Base-by-base conservation (phyloP, 2,329 filamentous ascomycete genomes). In the Penicillium italicum region DNA sequence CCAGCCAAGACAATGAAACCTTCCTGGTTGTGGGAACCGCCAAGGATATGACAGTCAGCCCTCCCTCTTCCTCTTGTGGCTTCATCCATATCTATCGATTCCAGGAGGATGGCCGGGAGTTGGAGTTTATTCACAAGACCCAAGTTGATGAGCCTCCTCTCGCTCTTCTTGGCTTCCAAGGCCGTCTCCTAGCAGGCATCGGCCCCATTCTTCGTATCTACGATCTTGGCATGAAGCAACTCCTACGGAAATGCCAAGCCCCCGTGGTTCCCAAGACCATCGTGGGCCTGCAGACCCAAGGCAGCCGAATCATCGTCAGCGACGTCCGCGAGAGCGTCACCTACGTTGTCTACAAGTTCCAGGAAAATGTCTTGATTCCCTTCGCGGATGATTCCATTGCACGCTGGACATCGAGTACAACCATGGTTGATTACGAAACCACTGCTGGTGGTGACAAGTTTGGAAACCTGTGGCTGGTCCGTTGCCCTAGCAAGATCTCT, bases 341-440 rank as follows among this genome's bases (percentile, higher is more conserved):
- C 0, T 97, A 90, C 65, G 89, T 95, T 12, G 92, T 95, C 24
- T 97, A 96, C 80, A 97, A 99, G 74, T 87, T 88, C 41, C 85
- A 91, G 62, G 89, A 91, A 63, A 97, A 97, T 74, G 89, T 88
- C 66, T 80, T 99, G 45, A 95, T 99, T 57, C 89, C 93, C 0
- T 99, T 99, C 67, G 90, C 84, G 18, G 94, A 99, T 69, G 94
- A 99, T 71, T 88, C 87, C 7, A 83, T 97, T 58, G 82, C 91
- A 48, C 86, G 94, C 31, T 97, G 92, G 90, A 96, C 91, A 1
- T 96, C 91, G 0, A 89, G 89, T 63, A 88, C 89, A 0, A 84
- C 91, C 3, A 96, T 99, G 91, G 87, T 97, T 2, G 94, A 99
- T 75, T 99, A 99, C 73, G 94, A 99, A 72, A 96, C 94, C 1